Evolutionary conservation across 371 early-diverging fungal genomes (phyloP).

Genomic region (Mortierella sp.): DNA sequence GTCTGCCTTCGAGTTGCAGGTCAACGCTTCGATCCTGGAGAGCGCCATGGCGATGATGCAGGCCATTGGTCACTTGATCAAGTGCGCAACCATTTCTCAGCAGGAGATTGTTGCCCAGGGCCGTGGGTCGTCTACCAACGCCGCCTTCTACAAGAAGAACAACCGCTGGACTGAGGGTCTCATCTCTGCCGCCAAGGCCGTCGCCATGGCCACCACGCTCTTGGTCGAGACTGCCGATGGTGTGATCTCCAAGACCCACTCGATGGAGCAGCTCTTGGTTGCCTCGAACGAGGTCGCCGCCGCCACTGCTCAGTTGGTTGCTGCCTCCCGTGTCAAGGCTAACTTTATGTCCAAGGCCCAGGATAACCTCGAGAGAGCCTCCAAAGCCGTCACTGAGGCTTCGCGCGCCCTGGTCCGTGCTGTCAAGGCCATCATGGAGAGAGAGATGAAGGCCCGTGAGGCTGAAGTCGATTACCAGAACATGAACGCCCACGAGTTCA

Average conservation of each 20-base stretch:
- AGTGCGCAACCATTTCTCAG: conserved; percentile 94
- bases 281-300: conserved; percentile 97
- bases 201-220: conserved; percentile 91
- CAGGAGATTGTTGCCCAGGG: conserved; percentile 98
- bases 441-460: conserved; percentile 70
- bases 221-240: conserved; percentile 97
- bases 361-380: conserved; percentile 91
- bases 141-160: conserved; percentile 98
- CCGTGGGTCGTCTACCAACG: conserved; percentile 85
- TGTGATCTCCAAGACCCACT: conserved; percentile 91
- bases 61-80: conserved; percentile 95
- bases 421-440: conserved; percentile 88
- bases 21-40: conserved; percentile 92
- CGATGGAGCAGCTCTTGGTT: conserved; percentile 94
- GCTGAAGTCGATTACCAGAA: conserved; percentile 78
- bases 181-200: conserved; percentile 96
- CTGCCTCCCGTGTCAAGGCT: conserved; percentile 96
- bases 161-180: conserved; percentile 99
- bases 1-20: conserved; percentile 84
- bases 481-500: conserved; percentile 92
- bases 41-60: conserved; percentile 93
- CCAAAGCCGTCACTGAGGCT: conserved; percentile 94
- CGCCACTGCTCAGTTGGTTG: conserved; percentile 97
- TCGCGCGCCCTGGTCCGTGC: conserved; percentile 93
- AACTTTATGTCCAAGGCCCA: conserved; percentile 92